Percentiles rank a stretch among this genome's conserved stretches.
Evolutionary conservation across 306 rosid genomes (phyloP).

Genomic region (Cucumis cinereus): DNA sequence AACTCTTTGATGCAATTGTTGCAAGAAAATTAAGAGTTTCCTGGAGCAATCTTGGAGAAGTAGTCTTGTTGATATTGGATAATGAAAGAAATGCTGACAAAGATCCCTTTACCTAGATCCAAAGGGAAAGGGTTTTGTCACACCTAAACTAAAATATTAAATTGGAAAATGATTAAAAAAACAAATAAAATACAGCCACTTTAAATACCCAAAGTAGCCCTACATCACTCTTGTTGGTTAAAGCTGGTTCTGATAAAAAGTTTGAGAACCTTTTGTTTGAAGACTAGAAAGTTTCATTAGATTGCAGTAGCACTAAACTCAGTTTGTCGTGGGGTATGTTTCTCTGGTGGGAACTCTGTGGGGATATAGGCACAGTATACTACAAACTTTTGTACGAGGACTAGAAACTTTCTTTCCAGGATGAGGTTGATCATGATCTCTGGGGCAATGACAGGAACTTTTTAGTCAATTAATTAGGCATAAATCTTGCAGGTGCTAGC

Average conservation of each 20-base stretch:
- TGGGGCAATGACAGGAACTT: not conserved
- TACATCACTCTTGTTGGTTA: not conserved
- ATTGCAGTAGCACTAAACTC: not conserved
- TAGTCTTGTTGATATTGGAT: too few relatives aligned
- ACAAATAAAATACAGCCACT: too few relatives aligned
- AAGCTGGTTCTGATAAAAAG: not conserved
- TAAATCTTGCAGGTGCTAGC: constrained; percentile 60
- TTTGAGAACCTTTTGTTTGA: not conserved
- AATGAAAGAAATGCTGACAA: too few relatives aligned
- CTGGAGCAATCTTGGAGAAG: too few relatives aligned
- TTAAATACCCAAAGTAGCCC: too few relatives aligned
- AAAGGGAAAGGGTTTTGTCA: too few relatives aligned
- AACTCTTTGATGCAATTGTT: too few relatives aligned
- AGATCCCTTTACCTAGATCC: too few relatives aligned
- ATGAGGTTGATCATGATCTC: not conserved
- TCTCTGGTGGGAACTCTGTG: constrained; percentile 1
- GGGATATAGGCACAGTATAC: not conserved
- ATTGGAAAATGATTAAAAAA: too few relatives aligned
- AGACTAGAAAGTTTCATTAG: not conserved
- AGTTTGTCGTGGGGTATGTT: not conserved
- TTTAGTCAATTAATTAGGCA: not conserved
- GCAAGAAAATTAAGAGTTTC: too few relatives aligned
- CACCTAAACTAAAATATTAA: too few relatives aligned
- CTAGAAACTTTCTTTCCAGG: not conserved
- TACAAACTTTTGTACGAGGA: not conserved